Evolutionary conservation across 768 basidiomycete genomes (phyloP).

Genomic region (Glaciozyma martinii): DNA sequence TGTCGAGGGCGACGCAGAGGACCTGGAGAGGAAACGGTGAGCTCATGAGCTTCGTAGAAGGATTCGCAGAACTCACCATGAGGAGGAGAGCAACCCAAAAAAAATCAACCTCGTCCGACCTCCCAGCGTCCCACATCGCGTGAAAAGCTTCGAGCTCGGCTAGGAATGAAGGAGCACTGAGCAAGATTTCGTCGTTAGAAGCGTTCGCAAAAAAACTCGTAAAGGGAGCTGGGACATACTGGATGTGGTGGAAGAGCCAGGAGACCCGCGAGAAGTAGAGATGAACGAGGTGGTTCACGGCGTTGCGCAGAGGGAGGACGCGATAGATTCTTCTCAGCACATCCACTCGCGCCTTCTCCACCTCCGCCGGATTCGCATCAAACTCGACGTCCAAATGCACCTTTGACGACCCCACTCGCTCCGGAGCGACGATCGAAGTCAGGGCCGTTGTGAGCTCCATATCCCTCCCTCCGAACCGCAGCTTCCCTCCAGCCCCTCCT

Average conservation of each 20-base stretch:
- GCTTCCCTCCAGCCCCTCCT: not conserved
- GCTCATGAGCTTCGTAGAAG: not conserved
- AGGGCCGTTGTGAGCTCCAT: conserved; percentile 25
- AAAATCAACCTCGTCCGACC: conserved; percentile 15
- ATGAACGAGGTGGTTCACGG: conserved; percentile 12
- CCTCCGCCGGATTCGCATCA: conserved; percentile 8
- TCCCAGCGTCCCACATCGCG: conserved; percentile 7
- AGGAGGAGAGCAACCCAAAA: conserved; percentile 26
- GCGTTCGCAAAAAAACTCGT: too few relatives aligned
- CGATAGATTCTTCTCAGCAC: conserved; percentile 19
- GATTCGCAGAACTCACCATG: too few relatives aligned
- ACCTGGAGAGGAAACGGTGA: conserved; percentile 5
- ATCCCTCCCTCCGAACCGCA: conserved; percentile 12
- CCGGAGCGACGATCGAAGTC: conserved; percentile 17
- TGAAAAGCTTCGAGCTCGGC: conserved; percentile 29
- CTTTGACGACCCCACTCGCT: not conserved
- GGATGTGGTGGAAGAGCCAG: conserved; percentile 29
- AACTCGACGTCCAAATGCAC: conserved; percentile 24
- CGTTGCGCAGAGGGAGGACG: conserved; percentile 13
- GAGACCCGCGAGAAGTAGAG: conserved; percentile 26
- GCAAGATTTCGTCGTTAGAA: not conserved
- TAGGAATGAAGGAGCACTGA: conserved; percentile 9
- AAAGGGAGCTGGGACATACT: not conserved
- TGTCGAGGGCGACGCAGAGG: conserved; percentile 29
- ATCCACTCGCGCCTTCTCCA: not conserved